These are phyloP conservation scores for Gossypium schwendimanii DNA, from an alignment of 441 rosid genomes.

Conservation along the genomic window DNA sequence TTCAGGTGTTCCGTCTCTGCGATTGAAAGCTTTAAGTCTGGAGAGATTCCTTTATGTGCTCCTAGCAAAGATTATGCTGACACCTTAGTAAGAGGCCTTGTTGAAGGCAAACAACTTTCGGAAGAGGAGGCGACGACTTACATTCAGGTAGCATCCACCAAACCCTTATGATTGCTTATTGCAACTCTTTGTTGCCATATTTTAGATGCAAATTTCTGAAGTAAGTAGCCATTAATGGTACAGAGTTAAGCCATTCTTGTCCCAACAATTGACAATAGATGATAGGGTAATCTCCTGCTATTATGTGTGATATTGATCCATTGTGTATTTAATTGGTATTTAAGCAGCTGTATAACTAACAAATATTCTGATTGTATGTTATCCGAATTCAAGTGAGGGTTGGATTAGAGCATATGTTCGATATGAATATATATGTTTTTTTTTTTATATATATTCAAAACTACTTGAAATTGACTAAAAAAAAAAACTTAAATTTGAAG, in stretches of 20 bases:
- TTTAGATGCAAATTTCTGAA: neutral
- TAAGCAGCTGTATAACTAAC: neutral
- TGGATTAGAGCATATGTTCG: neutral
- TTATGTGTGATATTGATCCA: neutral
- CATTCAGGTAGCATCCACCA: conserved; percentile 47
- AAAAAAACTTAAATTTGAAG: too few relatives aligned
- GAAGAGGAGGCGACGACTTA: conserved; percentile 56
- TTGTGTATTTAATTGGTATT: neutral
- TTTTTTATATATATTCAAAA: too few relatives aligned
- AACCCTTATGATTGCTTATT: conserved; percentile 30
- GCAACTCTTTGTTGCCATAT: neutral
- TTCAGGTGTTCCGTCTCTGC: conserved; percentile 48
- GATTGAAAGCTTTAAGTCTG: conserved; percentile 39
- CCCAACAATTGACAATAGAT: neutral
- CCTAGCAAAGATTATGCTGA: conserved; percentile 47
- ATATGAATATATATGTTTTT: neutral
- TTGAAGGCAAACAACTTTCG: conserved; percentile 66
- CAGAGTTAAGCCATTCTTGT: neutral
- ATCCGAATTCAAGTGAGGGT: neutral
- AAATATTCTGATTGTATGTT: neutral
- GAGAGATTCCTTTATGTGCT: conserved; percentile 39
- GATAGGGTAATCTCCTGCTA: neutral
- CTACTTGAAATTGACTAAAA: too few relatives aligned
- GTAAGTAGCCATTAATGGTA: neutral
- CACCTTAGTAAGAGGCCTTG: conserved; percentile 54